A percentile compares a stretch with the other conserved stretches of the same genome.
These are phyloP conservation scores for Protomyces inouyei DNA, from an alignment of 1,139 yeast genomes.

Conservation along the genomic window DNA sequence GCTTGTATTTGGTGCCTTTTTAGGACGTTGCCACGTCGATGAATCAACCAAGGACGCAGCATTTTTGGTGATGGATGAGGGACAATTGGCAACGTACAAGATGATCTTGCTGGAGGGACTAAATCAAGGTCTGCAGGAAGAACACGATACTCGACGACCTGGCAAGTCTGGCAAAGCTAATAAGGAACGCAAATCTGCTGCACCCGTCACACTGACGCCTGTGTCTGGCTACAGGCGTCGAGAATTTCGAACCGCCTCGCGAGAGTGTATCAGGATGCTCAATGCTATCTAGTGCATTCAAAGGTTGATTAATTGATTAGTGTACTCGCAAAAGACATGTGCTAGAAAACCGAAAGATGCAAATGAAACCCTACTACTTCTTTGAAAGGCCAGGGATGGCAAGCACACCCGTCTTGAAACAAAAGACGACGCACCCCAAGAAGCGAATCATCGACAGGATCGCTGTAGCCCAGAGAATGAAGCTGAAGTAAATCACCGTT, in stretches of 20 bases:
- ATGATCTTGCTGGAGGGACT: background rate
- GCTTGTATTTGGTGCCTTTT: background rate
- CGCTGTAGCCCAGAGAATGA: slow-evolving; percentile 76
- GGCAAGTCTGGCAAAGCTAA: background rate
- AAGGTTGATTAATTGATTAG: background rate
- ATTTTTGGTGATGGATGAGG: background rate
- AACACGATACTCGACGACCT: background rate
- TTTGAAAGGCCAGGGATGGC: slow-evolving; percentile 13
- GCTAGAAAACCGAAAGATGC: background rate
- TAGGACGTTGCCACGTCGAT: background rate
- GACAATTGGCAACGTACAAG: background rate
- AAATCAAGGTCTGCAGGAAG: background rate
- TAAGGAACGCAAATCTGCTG: background rate
- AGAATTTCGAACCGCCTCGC: background rate
- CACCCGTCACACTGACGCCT: background rate
- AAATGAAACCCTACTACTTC: background rate
- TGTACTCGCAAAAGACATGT: no score
- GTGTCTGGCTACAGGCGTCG: background rate
- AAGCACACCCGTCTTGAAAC: slow-evolving; percentile 39
- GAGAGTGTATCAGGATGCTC: background rate
- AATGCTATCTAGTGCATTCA: background rate
- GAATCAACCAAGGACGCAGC: background rate
- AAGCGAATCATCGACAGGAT: slow-evolving; percentile 70
- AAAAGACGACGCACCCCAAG: slow-evolving; percentile 60
- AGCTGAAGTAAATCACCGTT: slow-evolving; percentile 58